Percentiles rank a stretch among this genome's conserved stretches.
Conservation (phyloP, 1,139 yeast genomes). For the Candida sp. region DNA sequence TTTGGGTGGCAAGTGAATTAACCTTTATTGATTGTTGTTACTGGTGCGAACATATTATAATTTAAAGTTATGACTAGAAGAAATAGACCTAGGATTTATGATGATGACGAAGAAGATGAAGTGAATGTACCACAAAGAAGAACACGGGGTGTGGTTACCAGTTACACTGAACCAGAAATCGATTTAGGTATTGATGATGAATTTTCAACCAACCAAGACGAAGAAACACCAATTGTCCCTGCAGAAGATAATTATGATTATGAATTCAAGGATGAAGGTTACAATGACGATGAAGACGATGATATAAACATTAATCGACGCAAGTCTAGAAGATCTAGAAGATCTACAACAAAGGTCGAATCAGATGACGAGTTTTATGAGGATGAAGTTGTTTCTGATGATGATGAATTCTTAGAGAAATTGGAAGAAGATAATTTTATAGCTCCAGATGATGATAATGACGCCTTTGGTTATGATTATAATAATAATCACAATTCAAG, state of each 20-base stretch:
- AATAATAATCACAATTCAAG: conserved; percentile 15
- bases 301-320: conserved; percentile 5
- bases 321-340: conserved; percentile 5
- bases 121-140: conserved; percentile 12
- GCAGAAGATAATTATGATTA: conserved; percentile 9
- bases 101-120: conserved; percentile 8
- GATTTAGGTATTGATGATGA: conserved; percentile 15
- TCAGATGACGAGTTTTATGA: conserved; percentile 16
- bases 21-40: conserved; percentile 1
- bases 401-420: conserved; percentile 28
- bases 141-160: conserved; percentile 11
- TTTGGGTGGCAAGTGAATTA: neutral
- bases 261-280: conserved; percentile 12
- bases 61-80: conserved; percentile 10
- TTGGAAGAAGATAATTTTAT: conserved; percentile 32
- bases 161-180: conserved; percentile 13
- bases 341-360: conserved; percentile 5
- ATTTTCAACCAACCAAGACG: conserved; percentile 6
- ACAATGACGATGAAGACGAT: conserved; percentile 8
- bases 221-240: conserved; percentile 5
- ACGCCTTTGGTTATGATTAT: conserved; percentile 24
- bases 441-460: conserved; percentile 37
- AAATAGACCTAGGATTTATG: conserved; percentile 4
- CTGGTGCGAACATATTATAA: neutral
- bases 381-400: conserved; percentile 30